Percentiles rank a stretch among this genome's conserved stretches.
Conservation (phyloP, 164 flowering plant genomes). For the Warburgia ugandensis region DNA sequence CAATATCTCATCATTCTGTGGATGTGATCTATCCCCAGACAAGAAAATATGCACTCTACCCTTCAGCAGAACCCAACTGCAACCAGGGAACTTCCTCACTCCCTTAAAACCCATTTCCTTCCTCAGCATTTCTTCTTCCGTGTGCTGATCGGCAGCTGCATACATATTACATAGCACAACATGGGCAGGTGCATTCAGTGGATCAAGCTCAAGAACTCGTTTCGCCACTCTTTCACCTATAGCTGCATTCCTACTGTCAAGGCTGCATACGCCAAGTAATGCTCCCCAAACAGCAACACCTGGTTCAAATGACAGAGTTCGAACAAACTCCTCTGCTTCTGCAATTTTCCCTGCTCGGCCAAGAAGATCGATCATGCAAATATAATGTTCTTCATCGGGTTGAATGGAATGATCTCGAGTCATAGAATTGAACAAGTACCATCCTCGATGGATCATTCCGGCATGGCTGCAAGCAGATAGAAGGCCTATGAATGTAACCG, state of each 20-base stretch:
- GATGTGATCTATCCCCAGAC: conserved; percentile 37
- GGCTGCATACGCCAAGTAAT: conserved; percentile 42
- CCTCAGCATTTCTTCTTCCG: conserved; percentile 35
- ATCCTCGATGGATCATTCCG: conserved; percentile 26
- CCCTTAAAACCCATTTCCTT: conserved; percentile 49
- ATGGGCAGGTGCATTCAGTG: conserved; percentile 45
- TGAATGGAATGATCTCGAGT: conserved; percentile 13
- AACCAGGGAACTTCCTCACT: conserved; percentile 48
- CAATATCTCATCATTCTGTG: conserved; percentile 16
- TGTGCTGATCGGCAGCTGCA: conserved; percentile 27
- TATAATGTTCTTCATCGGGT: conserved; percentile 32
- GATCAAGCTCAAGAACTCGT: conserved; percentile 39
- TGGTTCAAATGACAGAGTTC: conserved; percentile 31
- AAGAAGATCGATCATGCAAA: conserved; percentile 37
- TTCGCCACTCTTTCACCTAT: conserved; percentile 32
- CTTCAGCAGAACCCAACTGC: conserved; percentile 47
- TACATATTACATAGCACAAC: conserved; percentile 41
- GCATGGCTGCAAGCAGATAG: conserved; percentile 43
- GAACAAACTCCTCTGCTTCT: conserved; percentile 38
- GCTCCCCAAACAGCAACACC: conserved; percentile 45
- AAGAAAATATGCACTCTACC: conserved; percentile 33
- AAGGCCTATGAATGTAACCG: conserved; percentile 36
- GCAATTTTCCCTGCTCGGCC: conserved; percentile 40
- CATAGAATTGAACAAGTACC: conserved; percentile 34
- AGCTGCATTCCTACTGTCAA: conserved; percentile 15